phyloP scores from a whole-genome alignment of 2,329 filamentous ascomycete genomes.

The Trichoderma sp. region DNA sequence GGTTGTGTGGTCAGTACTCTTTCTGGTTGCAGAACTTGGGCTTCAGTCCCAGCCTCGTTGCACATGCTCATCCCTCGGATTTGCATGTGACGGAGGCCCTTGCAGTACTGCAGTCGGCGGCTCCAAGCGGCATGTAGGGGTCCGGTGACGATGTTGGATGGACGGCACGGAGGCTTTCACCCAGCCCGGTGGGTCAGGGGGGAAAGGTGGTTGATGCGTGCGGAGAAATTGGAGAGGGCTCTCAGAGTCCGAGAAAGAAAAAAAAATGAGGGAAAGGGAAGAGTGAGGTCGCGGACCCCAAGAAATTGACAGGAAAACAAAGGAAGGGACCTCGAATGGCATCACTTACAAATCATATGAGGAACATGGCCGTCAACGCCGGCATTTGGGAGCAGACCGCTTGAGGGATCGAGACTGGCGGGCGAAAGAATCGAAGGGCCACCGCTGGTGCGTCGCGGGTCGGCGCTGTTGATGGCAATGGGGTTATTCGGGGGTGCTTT shows the following conservation, averaged over 20 bases:
- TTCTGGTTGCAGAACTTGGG: not conserved
- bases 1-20: conserved; percentile 41
- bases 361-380: conserved; percentile 49
- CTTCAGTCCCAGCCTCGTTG: conserved; percentile 9
- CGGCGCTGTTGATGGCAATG: conserved; percentile 41
- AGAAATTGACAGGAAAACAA: not conserved
- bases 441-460: conserved; percentile 45
- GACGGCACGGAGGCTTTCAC: conserved; percentile 12
- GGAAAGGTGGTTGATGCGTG: conserved; percentile 30
- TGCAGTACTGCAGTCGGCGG: not conserved
- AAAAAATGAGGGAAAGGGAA: conserved; percentile 16
- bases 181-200: conserved; percentile 13
- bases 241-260: conserved; percentile 26
- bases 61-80: conserved; percentile 18
- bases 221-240: conserved; percentile 36
- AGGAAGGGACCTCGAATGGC: conserved; percentile 21
- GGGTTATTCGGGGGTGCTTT: conserved; percentile 42
- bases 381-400: conserved; percentile 33
- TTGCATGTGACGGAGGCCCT: conserved; percentile 29
- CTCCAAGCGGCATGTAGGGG: not conserved
- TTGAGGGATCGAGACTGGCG: conserved; percentile 36
- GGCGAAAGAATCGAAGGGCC: conserved; percentile 41
- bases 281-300: not conserved
- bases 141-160: conserved; percentile 21
- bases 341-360: conserved; percentile 53